Evolutionary conservation across 352 stramenopile genomes (phyloP), one percentile per base, ranked within the genome.

Genomic region (Pythium folliculosum): DNA sequence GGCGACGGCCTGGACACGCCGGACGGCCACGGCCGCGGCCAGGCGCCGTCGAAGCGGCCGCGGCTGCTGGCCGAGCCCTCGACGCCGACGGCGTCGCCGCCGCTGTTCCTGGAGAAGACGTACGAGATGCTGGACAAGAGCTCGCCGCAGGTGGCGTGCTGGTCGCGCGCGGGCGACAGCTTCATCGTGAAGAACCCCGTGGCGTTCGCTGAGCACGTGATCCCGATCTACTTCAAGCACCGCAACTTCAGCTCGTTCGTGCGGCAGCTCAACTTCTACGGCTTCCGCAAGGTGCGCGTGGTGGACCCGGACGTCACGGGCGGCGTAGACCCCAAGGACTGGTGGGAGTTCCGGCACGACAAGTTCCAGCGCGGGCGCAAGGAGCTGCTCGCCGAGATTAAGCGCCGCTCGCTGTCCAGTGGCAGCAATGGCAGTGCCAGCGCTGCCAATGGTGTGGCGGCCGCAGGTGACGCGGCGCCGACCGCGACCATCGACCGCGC

Each of bases 191-290:
- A 96, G 72, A 86, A 94, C 65, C 86, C 90, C 5, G 71, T 82
- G 23, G 78, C 78, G 35, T 97, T 97, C 71, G 88, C 90, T 0
- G 82, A 94, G 65, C 77, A 86, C 65, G 84, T 97, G 21, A 93
- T 97, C 69, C 91, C 91, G 3, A 73, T 82, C 27, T 97, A 96
- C 81, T 97, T 97, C 73, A 97, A 97, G 76, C 91, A 97, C 81
- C 86, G 83, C 69, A 97, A 97, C 67, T 97, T 97, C 63, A 92
- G 84, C 49, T 96, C 85, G 38, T 97, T 97, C 67, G 90, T 97
- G 61, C 82, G 91, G n/a, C 91, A 97, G 73, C 77, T 97, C 25
- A 97, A 97, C 73, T 86, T 97, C 52, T 97, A 97, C 67, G 90
- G 90, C 22, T 97, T 97, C 71, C 81, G 88, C 25, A 96, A 96